Percentiles rank a stretch among this genome's conserved stretches.
Conservation (phyloP, 2,329 filamentous ascomycete genomes). For the Trichothecium roseum region DNA sequence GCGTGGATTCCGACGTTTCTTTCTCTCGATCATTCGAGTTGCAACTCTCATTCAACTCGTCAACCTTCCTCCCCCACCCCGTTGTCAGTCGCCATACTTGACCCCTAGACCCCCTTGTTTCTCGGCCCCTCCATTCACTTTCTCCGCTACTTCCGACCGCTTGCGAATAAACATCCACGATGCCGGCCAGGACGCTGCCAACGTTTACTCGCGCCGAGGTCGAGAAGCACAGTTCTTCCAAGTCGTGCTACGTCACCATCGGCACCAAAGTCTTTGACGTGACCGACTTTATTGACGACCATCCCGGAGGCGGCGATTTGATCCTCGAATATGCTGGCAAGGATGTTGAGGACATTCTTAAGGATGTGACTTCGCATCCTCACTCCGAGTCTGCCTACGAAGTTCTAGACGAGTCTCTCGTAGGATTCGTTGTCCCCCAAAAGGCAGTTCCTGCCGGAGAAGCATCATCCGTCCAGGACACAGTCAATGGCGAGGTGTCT, state of each 20-base stretch:
- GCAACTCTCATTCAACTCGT: background rate
- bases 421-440: conserved; percentile 66
- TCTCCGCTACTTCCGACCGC: conserved; percentile 3
- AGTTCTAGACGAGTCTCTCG: conserved; percentile 74
- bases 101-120: too few species aligned
- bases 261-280: conserved; percentile 90
- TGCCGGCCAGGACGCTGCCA: conserved; percentile 75
- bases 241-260: conserved; percentile 89
- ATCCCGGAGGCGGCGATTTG: conserved; percentile 82
- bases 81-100: background rate
- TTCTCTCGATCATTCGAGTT: too few species aligned
- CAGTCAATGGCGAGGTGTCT: conserved; percentile 1
- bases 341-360: conserved; percentile 73
- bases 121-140: conserved; percentile 2
- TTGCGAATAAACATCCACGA: conserved; percentile 23
- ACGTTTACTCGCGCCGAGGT: conserved; percentile 76
- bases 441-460: conserved; percentile 28
- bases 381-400: conserved; percentile 96
- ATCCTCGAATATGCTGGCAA: conserved; percentile 85
- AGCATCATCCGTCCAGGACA: too few species aligned
- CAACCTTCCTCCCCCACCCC: background rate
- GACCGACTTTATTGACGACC: conserved; percentile 79
- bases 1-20: too few species aligned
- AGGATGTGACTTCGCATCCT: conserved; percentile 70
- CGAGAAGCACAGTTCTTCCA: conserved; percentile 63